A percentile compares a stretch with the other conserved stretches of the same genome.
Conservation (phyloP, 1,284 basidiomycete genomes). For the Vanrija sp. region DNA sequence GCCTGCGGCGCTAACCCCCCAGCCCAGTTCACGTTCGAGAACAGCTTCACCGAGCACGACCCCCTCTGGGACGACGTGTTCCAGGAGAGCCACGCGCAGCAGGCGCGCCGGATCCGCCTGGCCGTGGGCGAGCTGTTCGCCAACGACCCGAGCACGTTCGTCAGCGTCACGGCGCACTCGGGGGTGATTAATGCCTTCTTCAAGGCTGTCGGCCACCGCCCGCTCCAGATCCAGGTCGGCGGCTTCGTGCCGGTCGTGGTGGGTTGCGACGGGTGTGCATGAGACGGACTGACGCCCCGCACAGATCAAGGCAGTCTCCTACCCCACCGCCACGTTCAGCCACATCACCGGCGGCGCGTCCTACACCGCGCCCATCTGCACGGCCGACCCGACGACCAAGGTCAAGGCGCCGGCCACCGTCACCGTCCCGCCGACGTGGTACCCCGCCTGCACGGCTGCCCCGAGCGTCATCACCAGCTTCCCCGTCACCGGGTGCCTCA, state of each 20-base stretch:
- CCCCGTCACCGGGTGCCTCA: no score
- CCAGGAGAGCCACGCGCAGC: slow-evolving; percentile 29
- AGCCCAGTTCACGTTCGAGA: slow-evolving; percentile 33
- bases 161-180: slow-evolving; percentile 43
- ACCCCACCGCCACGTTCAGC: slow-evolving; percentile 16
- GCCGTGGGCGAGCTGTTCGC: slow-evolving; percentile 39
- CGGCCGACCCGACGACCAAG: slow-evolving; percentile 6
- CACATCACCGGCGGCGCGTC: slow-evolving; percentile 20
- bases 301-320: slow-evolving; percentile 19
- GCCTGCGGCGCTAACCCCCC: neutral
- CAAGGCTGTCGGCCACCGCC: slow-evolving; percentile 24
- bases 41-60: slow-evolving; percentile 39
- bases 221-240: slow-evolving; percentile 28
- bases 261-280: neutral
- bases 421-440: neutral
- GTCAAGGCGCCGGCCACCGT: neutral
- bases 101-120: slow-evolving; percentile 26
- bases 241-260: slow-evolving; percentile 28
- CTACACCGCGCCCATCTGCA: slow-evolving; percentile 19
- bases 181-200: slow-evolving; percentile 41
- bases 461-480: neutral
- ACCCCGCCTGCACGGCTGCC: neutral
- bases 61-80: slow-evolving; percentile 32
- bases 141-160: slow-evolving; percentile 27
- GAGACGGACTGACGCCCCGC: neutral